Percentiles rank a stretch among this genome's conserved stretches.
phyloP scores from a whole-genome alignment of 129 eudicot species.

The Deinandra increscens region DNA sequence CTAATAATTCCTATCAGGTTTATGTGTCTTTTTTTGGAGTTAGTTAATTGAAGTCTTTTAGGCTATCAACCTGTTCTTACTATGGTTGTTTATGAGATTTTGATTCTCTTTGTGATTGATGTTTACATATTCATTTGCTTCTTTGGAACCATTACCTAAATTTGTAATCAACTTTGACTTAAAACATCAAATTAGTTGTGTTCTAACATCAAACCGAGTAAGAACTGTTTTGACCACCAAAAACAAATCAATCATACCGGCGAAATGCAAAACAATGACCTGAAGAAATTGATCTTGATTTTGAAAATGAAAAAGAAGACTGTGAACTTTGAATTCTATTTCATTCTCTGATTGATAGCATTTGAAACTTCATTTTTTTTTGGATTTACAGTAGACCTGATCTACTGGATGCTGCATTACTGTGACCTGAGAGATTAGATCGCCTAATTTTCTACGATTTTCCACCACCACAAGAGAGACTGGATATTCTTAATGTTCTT shows the following conservation, averaged over 20 bases:
- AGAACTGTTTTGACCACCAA: neutral
- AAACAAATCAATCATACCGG: neutral
- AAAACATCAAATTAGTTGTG: neutral
- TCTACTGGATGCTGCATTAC: conserved; percentile 91
- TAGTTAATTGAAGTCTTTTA: neutral
- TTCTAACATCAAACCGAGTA: neutral
- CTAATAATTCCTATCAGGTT: neutral
- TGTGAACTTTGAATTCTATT: neutral
- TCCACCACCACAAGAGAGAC: conserved; percentile 71
- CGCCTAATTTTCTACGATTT: conserved; percentile 92
- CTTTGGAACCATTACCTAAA: neutral
- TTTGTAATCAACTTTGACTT: conserved; percentile 6
- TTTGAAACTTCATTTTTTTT: conserved; percentile 4
- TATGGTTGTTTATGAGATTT: neutral
- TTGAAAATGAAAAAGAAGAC: neutral
- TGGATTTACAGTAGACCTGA: conserved; percentile 80
- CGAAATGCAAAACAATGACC: neutral
- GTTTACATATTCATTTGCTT: neutral
- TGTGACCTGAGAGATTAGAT: conserved; percentile 92
- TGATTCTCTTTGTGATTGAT: conserved; percentile 1
- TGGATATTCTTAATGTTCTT: conserved; percentile 81
- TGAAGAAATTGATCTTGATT: neutral
- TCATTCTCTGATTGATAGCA: conserved; percentile 5
- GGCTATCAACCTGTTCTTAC: neutral
- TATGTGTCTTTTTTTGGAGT: neutral